Evolutionary conservation across 306 rosid species (phyloP), one percentile per base, ranked within the genome.

Genomic region (Urtica urens): DNA sequence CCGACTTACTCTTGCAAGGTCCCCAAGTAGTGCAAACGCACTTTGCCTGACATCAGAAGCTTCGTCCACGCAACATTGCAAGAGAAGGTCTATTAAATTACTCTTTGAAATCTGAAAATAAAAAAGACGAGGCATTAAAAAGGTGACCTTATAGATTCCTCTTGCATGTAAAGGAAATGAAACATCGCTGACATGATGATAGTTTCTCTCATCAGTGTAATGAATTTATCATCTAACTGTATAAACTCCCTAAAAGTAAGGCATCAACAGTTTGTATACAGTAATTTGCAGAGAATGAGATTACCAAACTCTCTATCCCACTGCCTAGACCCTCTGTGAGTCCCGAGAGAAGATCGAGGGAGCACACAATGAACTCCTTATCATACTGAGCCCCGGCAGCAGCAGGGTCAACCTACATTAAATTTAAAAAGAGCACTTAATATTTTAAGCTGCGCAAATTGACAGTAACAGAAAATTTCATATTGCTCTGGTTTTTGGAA

Each of bases 311-410:
- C 79, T 92, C 96, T 61, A 92, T 66, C 68, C 96, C 99, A 60
- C 96, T 80, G 64, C 99, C 99, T 67, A 86, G 99, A 70, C 96
- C 99, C 70, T 92, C 99, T 23, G 93, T 69, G 40, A 92, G 88
- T 71, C 99, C 99, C 51, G 99, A 92, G 50, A 92, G 94, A 54
- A 92, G 76, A 78, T 92, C 99, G 59, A 92, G 93, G 44, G 83
- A 82, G 80, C 99, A 92, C 22, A 92, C 96, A 65, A 86, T 63
- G 48, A 92, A 92, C 65, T 92, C 99, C 72, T 78, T 92, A 73
- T 92, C 96, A 56, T 77, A 92, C 55, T 72, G 94, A 69, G 72
- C 81, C 43, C 94, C 99, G 13, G 86, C 77, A 9, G 93, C 59
- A 59, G 40, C 80, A 58, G 93, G 80, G 80, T 86, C 79, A 41